Base-by-base conservation (phyloP, 1,284 basidiomycete species). In the Gastroboletus turbinatus region DNA sequence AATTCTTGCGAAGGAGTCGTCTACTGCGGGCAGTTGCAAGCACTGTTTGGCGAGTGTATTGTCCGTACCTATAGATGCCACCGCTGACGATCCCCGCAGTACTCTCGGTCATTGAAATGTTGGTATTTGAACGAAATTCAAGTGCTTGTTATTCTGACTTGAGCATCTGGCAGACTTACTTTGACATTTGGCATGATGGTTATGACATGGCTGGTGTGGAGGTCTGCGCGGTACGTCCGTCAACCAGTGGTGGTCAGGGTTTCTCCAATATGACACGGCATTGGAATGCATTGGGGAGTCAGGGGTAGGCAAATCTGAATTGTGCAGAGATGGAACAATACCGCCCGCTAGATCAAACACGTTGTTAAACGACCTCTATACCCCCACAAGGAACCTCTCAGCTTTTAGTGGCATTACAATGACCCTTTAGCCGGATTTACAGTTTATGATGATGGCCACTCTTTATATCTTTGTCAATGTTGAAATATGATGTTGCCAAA, bases 1-100 rank as follows among this genome's bases (percentile, higher is more conserved):
- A 50, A 57, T 39, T 66, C 66, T 13, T 85, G 83, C 60, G 53
- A 62, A 23, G 72, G 68, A 5, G 63, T 82, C 13, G 74, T 78
- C 17, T 82, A 84, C 65, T 86, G 84, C 57, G 69, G 71, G 29
- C 84, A 85, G 57, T 72, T 85, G 53, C 76, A 76, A 44, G 70
- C 76, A 5, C 61, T 83, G 13, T 82, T 82, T 53, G 80, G 82
- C 82, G 50, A 49, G 59, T 40, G 23, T 47, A 17, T 53, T n/a
- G 3, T 40, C 40, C 1, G 25, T 47, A 30, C 13, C 11, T n/a
- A 27, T 25, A 11, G 29, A 42, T 17, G 14, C 11, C 2, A 7
- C 8, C 23, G 9, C 50, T 73, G 46, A 71, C 25, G 38, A 42
- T 38, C 19, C 55, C 27, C 23, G 29, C 51, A 82, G 78, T 67